Percentiles rank a stretch among this genome's conserved stretches.
phyloP scores from a whole-genome alignment of 2,329 filamentous ascomycete species.

The Seiridium cupressi region DNA sequence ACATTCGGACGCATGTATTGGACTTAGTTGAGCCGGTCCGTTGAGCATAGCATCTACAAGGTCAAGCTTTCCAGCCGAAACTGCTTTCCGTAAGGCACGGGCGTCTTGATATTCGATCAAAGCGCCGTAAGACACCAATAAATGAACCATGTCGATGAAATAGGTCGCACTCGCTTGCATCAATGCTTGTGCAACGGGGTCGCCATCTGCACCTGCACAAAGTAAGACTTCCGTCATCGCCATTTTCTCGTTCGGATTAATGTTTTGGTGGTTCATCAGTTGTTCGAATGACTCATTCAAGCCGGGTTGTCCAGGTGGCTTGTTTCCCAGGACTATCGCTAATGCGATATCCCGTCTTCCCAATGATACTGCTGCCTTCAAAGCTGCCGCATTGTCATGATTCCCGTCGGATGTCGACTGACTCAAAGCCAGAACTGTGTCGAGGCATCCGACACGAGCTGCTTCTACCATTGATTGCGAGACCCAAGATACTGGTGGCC shows the following conservation, averaged over 20 bases:
- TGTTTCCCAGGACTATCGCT: slow-evolving; percentile 51
- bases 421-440: slow-evolving; percentile 49
- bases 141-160: slow-evolving; percentile 52
- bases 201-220: slow-evolving; percentile 56
- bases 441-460: slow-evolving; percentile 44
- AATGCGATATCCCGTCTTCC: slow-evolving; percentile 53
- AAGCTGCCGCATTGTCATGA: slow-evolving; percentile 48
- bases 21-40: slow-evolving; percentile 40
- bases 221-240: slow-evolving; percentile 54
- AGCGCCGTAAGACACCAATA: slow-evolving; percentile 53
- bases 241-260: slow-evolving; percentile 48
- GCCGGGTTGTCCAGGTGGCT: slow-evolving; percentile 45
- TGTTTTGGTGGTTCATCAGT: slow-evolving; percentile 43
- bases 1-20: slow-evolving; percentile 48
- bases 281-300: slow-evolving; percentile 50
- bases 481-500: slow-evolving; percentile 38
- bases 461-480: slow-evolving; percentile 54
- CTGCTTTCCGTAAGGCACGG: slow-evolving; percentile 45
- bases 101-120: slow-evolving; percentile 55
- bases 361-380: slow-evolving; percentile 47
- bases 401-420: slow-evolving; percentile 53
- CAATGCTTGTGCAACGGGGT: slow-evolving; percentile 45
- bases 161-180: slow-evolving; percentile 46
- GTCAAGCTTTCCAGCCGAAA: slow-evolving; percentile 43
- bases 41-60: slow-evolving; percentile 46